Evolutionary conservation across 768 basidiomycete genomes (phyloP).

Genomic region (Lactarius vividus): DNA sequence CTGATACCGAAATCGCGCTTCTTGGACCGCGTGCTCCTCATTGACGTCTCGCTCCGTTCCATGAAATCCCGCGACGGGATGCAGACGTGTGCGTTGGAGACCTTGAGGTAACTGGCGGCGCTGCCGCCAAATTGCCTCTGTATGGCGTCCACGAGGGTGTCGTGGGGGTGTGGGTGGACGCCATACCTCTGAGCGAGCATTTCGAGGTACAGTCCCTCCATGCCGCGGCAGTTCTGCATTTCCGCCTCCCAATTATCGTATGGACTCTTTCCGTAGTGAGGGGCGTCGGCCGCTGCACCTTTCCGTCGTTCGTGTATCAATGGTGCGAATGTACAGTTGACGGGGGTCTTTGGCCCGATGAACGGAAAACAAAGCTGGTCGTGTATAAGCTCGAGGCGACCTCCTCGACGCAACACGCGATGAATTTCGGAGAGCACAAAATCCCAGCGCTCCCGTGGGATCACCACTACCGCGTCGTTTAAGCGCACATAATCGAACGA

Average conservation of each 20-base stretch:
- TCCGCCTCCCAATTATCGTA: slow-evolving; percentile 44
- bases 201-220: slow-evolving; percentile 57
- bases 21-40: slow-evolving; percentile 21
- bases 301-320: background rate
- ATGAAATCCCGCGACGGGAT: slow-evolving; percentile 47
- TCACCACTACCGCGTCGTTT: slow-evolving; percentile 60
- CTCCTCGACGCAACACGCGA: slow-evolving; percentile 59
- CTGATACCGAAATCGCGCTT: slow-evolving; percentile 37
- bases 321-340: slow-evolving; percentile 15
- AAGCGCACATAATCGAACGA: slow-evolving; percentile 73
- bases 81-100: slow-evolving; percentile 51
- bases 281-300: background rate
- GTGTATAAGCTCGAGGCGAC: slow-evolving; percentile 71
- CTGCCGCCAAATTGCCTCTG: slow-evolving; percentile 55
- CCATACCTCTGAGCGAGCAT: slow-evolving; percentile 56
- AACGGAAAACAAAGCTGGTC: slow-evolving; percentile 68
- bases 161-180: slow-evolving; percentile 51
- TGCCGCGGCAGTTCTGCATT: slow-evolving; percentile 39
- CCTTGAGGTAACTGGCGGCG: slow-evolving; percentile 42
- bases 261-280: slow-evolving; percentile 6
- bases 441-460: slow-evolving; percentile 62
- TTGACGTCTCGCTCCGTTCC: slow-evolving; percentile 26
- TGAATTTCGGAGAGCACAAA: slow-evolving; percentile 55
- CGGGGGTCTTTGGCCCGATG: slow-evolving; percentile 33
- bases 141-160: slow-evolving; percentile 47